Evolutionary conservation across 1,284 basidiomycete genomes (phyloP).

Genomic region (Austropuccinia psidii): DNA sequence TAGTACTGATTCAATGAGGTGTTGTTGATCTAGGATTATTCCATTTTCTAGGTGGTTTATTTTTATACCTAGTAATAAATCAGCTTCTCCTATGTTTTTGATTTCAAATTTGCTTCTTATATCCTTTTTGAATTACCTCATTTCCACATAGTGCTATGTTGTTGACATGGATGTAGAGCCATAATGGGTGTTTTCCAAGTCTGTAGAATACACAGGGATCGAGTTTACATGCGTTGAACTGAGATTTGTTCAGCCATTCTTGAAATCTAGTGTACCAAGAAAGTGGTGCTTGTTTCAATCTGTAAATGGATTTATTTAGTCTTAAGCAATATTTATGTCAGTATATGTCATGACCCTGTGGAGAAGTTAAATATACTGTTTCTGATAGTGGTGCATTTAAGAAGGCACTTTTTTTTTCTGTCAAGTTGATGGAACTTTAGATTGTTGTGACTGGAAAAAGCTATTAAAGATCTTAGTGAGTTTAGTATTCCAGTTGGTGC

Average conservation of each 20-base stretch:
- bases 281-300: background rate
- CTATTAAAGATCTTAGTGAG: too few species aligned
- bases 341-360: too few species aligned
- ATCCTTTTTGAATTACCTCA: background rate
- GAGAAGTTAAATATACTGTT: too few species aligned
- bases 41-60: background rate
- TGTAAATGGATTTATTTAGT: conserved; percentile 4
- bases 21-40: background rate
- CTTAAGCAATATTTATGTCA: background rate
- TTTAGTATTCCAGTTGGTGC: too few species aligned
- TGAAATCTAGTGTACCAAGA: background rate
- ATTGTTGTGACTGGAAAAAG: too few species aligned
- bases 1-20: background rate
- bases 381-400: too few species aligned
- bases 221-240: background rate
- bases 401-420: too few species aligned
- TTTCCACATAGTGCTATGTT: background rate
- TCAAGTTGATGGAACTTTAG: too few species aligned
- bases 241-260: background rate
- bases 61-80: background rate
- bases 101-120: background rate
- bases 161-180: background rate
- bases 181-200: background rate
- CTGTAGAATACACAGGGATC: background rate
- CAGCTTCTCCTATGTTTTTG: background rate